These are phyloP conservation scores for Starmerella bombicola DNA, from an alignment of 805 yeast species.

Conservation along the genomic window DNA sequence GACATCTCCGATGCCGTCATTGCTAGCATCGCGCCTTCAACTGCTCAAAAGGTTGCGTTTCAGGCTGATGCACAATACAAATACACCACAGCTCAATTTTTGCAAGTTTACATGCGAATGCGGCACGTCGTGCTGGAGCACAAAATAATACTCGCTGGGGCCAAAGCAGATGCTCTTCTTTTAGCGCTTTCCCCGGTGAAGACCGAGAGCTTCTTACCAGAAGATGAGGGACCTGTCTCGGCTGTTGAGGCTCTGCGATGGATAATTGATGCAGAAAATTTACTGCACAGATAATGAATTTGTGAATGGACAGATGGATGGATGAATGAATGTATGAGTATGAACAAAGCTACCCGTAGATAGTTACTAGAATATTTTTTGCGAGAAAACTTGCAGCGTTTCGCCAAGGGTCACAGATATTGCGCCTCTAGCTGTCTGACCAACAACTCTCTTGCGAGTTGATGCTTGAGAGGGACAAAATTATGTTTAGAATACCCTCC, in stretches of 20 bases:
- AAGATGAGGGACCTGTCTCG: conserved; percentile 12
- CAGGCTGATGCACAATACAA: conserved; percentile 22
- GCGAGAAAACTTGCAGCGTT: no score
- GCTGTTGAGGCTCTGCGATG: conserved; percentile 15
- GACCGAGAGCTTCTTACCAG: background rate
- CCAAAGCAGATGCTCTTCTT: conserved; percentile 15
- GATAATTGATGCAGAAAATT: conserved; percentile 2
- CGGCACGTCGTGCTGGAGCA: conserved; percentile 20
- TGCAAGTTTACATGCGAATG: conserved; percentile 21
- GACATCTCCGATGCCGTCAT: conserved; percentile 23
- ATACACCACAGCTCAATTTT: conserved; percentile 22
- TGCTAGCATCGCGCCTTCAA: conserved; percentile 19
- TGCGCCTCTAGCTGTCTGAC: no score
- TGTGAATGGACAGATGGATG: no score
- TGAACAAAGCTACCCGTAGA: no score
- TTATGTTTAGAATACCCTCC: no score
- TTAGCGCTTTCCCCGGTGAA: conserved; percentile 7
- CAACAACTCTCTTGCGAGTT: no score
- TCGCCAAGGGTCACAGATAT: no score
- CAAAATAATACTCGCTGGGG: conserved; percentile 17
- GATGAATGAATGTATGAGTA: no score
- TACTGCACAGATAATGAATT: no score
- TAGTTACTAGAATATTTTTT: no score
- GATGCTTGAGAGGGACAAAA: no score
- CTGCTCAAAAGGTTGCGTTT: conserved; percentile 18